Evolutionary conservation across 179 eudicot genomes (phyloP).

Genomic region (Beta corolliflora): DNA sequence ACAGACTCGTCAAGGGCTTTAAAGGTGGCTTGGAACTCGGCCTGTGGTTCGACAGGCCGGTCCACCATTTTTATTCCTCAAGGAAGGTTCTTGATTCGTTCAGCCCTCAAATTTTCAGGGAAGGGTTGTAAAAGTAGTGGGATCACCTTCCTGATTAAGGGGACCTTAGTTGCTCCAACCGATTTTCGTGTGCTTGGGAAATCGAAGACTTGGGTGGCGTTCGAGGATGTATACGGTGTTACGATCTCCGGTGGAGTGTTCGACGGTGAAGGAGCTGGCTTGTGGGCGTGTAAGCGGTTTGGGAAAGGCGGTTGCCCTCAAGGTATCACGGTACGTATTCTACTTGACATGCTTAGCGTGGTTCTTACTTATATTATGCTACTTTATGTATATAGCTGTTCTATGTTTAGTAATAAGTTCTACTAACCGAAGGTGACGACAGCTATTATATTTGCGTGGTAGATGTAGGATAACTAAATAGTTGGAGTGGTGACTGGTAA

Average conservation of each 20-base stretch:
- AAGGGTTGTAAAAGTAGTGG: constrained; percentile 28
- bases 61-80: constrained; percentile 38
- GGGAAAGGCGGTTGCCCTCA: constrained; percentile 43
- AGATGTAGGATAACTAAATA: too few species aligned
- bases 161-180: constrained; percentile 42
- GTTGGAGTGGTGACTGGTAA: too few species aligned
- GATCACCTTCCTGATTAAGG: constrained; percentile 27
- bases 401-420: too few species aligned
- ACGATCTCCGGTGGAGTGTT: constrained; percentile 55
- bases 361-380: too few species aligned
- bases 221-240: constrained; percentile 47
- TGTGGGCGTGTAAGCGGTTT: constrained; percentile 61
- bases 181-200: constrained; percentile 43
- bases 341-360: too few species aligned
- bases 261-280: constrained; percentile 48
- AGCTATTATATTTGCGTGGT: too few species aligned
- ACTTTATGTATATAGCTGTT: too few species aligned
- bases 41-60: constrained; percentile 34
- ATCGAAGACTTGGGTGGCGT: constrained; percentile 45
- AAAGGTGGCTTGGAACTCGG: constrained; percentile 39
- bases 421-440: too few species aligned
- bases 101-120: constrained; percentile 27
- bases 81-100: constrained; percentile 35
- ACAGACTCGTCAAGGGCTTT: constrained; percentile 39
- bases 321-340: constrained; percentile 35